Percentiles rank a stretch among this genome's conserved stretches.
Conservation (phyloP, 2,329 filamentous ascomycete species). For the Phyllosticta citribraziliensis region DNA sequence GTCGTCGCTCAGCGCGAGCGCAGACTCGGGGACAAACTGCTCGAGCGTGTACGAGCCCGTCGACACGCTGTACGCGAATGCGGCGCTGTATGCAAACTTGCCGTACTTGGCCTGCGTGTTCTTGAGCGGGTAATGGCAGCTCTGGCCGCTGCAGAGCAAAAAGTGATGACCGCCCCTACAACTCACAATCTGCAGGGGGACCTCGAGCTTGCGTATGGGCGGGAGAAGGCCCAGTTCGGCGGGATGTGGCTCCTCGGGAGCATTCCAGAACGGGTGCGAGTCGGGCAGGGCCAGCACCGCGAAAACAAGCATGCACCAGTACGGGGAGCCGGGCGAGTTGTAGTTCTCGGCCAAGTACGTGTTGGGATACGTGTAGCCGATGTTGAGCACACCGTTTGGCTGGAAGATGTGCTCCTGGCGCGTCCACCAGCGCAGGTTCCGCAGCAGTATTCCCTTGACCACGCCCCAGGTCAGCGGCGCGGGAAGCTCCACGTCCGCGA, state of each 20-base stretch:
- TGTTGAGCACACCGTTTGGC: conserved; percentile 61
- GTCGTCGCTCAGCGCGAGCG: conserved; percentile 67
- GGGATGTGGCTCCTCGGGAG: conserved; percentile 54
- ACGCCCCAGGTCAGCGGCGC: conserved; percentile 67
- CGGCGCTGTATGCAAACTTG: conserved; percentile 65
- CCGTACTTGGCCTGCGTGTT: conserved; percentile 76
- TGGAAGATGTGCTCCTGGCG: conserved; percentile 66
- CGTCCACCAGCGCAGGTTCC: conserved; percentile 73
- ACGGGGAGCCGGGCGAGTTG: conserved; percentile 63
- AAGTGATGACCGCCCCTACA: conserved; percentile 66
- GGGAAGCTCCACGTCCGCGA: conserved; percentile 64
- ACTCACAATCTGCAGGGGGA: conserved; percentile 65
- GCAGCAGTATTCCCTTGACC: conserved; percentile 64
- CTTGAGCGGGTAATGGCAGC: conserved; percentile 74
- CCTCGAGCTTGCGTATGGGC: conserved; percentile 49
- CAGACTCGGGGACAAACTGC: conserved; percentile 65
- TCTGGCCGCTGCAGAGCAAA: conserved; percentile 61
- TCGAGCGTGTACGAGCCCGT: conserved; percentile 67
- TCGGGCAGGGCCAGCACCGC: conserved; percentile 61
- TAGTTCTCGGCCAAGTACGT: conserved; percentile 79
- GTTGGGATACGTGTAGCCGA: conserved; percentile 71
- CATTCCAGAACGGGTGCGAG: conserved; percentile 65
- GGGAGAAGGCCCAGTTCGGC: conserved; percentile 30
- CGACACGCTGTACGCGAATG: conserved; percentile 68
- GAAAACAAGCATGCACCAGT: conserved; percentile 73